Base-by-base conservation (phyloP, 2,329 filamentous ascomycete species). In the Epicoccum sorghinum region DNA sequence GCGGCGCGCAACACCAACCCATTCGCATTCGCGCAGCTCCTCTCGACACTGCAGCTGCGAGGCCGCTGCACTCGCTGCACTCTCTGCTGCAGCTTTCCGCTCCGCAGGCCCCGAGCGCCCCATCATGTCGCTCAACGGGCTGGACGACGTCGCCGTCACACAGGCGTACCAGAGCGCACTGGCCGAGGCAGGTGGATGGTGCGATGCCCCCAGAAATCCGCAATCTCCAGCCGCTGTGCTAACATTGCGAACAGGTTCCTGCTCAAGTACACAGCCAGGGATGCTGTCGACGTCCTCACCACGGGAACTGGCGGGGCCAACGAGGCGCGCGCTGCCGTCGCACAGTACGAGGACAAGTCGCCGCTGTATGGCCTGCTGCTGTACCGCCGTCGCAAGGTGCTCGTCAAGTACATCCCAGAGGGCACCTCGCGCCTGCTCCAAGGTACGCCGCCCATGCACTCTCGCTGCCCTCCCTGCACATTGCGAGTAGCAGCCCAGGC, bases 111-210 rank as follows among this genome's bases (percentile, higher is more conserved):
- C 49, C 27, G 41, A 40, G 47, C 40, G 32, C 52, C 18, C 42
- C 54, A 66, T 45, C 55, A 98, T 98, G 93, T 97, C 93, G 82
- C 83, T 98, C 77, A 96, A 96, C 86, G 95, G 95, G 62, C 83
- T 98, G 78, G 93, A 97, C 80, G 84, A 86, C 79, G 80, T 84
- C 66, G 84, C 86, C 72, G 84, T 99, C 78, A 85, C 87, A 77
- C 91, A 96, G 79, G 92, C 93, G 69, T 88, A 96, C 78, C 89
- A 93, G 72, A 81, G 85, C 67, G 90, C 91, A 52, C 81, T 88
- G 66, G 84, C 85, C 56, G 95, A 98, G 77, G 86, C 91, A 54
- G 93, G 92, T 80, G 93, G 92, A 88, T 99, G 95, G 95, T 98
- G 84, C 77, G 89, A 81, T 57, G 35, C 56, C 43, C 37, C 40